Conservation (phyloP, 202 grass and related monocot species). For the Thinopyrum obtusiflorum region DNA sequence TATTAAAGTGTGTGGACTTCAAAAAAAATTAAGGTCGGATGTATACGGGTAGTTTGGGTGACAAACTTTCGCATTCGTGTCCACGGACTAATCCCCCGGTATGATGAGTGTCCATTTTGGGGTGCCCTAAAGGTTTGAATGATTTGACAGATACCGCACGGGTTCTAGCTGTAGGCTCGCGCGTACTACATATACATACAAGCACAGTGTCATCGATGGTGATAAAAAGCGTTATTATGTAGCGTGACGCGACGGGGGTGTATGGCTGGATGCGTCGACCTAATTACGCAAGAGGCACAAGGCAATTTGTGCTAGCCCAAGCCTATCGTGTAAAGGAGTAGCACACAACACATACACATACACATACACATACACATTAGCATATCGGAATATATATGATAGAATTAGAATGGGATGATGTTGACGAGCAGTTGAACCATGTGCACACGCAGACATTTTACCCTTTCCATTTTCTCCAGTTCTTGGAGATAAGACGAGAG, state of each 20-base stretch:
- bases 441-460: not conserved
- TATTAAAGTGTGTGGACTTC: no score
- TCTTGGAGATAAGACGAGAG: not conserved
- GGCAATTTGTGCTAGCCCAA: not conserved
- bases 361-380: not conserved
- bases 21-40: no score
- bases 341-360: not conserved
- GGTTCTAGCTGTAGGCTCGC: no score
- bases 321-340: not conserved
- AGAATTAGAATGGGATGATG: not conserved
- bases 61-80: no score
- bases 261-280: not conserved
- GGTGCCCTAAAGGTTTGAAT: not conserved
- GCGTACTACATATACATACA: not conserved
- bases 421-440: not conserved
- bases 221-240: not conserved
- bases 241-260: not conserved
- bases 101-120: no score
- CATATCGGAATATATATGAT: not conserved
- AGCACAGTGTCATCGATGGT: not conserved
- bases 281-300: not conserved
- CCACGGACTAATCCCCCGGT: no score
- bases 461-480: not conserved
- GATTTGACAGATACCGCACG: not conserved
- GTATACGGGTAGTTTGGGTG: no score